Evolutionary conservation across 169 alveolate species (phyloP).

Genomic region (Miamiensis avidus): DNA sequence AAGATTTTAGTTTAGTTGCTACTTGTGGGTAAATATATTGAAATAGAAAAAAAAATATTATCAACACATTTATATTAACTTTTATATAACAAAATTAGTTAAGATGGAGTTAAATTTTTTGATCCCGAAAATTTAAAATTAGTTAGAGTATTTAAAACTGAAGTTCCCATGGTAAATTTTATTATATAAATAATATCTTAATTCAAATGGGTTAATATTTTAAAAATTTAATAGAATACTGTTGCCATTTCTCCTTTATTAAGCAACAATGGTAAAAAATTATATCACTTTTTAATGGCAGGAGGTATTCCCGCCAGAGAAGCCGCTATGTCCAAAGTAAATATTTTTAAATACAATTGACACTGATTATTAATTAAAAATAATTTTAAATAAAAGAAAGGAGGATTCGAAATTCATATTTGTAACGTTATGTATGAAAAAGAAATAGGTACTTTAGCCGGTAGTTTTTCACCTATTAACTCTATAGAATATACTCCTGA

Average conservation of each 20-base stretch:
- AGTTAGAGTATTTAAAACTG: constrained; percentile 34
- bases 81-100: no score
- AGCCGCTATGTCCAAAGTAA: constrained; percentile 41
- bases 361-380: no score
- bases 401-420: constrained; percentile 76
- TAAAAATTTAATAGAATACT: constrained; percentile 25
- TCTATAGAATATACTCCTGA: constrained; percentile 61
- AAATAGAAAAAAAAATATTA: no score
- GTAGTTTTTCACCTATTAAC: constrained; percentile 76
- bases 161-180: constrained; percentile 13
- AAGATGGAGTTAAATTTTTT: constrained; percentile 41
- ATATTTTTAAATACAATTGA: no score
- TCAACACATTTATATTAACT: no score
- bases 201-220: no score
- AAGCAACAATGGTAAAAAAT: constrained; percentile 10
- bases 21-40: constrained; percentile 44
- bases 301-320: constrained; percentile 59
- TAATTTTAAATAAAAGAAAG: constrained; percentile 30
- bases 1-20: constrained; percentile 44
- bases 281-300: constrained; percentile 34
- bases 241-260: constrained; percentile 45
- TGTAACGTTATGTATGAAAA: constrained; percentile 63
- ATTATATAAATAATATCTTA: no score
- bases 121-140: constrained; percentile 32
- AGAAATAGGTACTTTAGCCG: constrained; percentile 64